These are phyloP conservation scores for Suillus lakei DNA, from an alignment of 768 basidiomycete species.

Conservation along the genomic window DNA sequence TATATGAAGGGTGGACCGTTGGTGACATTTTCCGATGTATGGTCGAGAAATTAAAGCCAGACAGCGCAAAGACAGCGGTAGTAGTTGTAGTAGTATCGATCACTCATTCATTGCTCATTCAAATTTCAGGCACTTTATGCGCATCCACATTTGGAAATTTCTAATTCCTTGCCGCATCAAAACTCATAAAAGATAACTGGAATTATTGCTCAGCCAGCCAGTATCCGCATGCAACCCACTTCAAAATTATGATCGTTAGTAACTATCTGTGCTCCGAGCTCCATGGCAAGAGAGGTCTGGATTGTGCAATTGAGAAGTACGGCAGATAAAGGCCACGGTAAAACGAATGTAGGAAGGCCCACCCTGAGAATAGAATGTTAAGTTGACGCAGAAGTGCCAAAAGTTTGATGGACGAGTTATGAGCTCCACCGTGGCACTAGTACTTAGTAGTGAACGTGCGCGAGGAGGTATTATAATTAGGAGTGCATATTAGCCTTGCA, in stretches of 20 bases:
- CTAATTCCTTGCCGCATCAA: background rate
- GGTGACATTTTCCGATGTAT: background rate
- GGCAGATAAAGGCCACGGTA: too few relatives aligned
- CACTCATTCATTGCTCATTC: background rate
- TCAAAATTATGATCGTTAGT: background rate
- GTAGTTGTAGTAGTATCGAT: background rate
- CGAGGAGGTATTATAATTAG: background rate
- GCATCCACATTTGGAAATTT: background rate
- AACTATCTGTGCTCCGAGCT: background rate
- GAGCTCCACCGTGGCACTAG: background rate
- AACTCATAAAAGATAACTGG: background rate
- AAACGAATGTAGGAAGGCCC: background rate
- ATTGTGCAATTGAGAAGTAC: background rate
- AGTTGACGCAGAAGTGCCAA: background rate
- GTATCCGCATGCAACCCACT: background rate
- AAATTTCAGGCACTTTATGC: background rate
- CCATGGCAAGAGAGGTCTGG: background rate
- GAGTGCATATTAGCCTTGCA: background rate
- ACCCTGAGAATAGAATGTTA: background rate
- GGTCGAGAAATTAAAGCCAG: background rate
- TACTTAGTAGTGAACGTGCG: too few relatives aligned
- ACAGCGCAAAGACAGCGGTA: background rate
- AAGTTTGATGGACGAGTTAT: background rate
- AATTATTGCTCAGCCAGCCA: background rate
- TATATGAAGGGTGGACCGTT: background rate